Evolutionary conservation across 164 flowering plant genomes (phyloP), one percentile per base, ranked within the genome.

Genomic region (Vitis rotundifolia): DNA sequence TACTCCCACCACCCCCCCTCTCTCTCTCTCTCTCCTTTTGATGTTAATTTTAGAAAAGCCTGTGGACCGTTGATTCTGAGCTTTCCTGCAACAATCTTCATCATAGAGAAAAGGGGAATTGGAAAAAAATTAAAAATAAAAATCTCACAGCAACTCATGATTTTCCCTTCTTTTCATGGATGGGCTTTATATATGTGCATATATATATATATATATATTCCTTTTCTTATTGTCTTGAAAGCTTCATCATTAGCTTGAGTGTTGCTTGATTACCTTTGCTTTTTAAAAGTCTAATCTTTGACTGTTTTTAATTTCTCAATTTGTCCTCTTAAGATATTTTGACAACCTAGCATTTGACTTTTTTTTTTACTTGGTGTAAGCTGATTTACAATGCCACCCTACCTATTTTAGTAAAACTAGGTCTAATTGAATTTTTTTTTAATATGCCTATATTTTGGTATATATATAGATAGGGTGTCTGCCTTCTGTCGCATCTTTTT

Each of bases 21-120:
- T 49, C 76, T 48, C 68, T 60, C 65, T 66, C 66, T 75, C 74
- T 47, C 77, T 56, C 61, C 78, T 74, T 79, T 79, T 78, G 50
- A 78, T 72, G 81, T 16, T 51, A 31, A 49, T 52, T 63, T 67
- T 16, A 18, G 68, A 68, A 77, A 72, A 72, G 79, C 76, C 69
- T 75, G 79, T 83, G 69, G 83, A 75, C 82, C 81, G 58, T 79
- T 80, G 79, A 74, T 85, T 73, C 64, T 71, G 71, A 73, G 70
- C 78, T 79, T 73, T 82, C 73, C 68, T 72, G 73, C 73, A 58
- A 72, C 71, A 64, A 69, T 19, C 65, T 66, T 76, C 75, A 73
- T 70, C 71, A 71, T 77, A 72, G 71, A 48, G 65, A 76, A 79
- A 69, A 64, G 18, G 11, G 49, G 62, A 57, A 47, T 47, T 55